These are phyloP conservation scores for Puccinia coronata DNA, from an alignment of 1,284 basidiomycete genomes.

Conservation along the genomic window DNA sequence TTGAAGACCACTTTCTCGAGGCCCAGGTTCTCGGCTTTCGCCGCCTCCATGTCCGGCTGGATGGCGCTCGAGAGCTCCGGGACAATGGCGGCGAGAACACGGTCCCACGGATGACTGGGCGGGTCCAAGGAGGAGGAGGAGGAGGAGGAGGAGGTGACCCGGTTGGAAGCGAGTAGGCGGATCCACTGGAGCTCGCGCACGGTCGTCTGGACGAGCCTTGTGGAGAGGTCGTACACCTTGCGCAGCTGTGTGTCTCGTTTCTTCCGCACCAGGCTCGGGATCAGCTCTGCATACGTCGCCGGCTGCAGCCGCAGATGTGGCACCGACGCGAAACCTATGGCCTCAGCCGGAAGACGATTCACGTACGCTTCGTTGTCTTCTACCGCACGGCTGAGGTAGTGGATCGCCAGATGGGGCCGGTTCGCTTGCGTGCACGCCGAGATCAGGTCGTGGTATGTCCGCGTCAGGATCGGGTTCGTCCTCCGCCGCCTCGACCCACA, in stretches of 20 bases:
- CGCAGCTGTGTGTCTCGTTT: constrained; percentile 41
- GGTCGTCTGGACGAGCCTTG: constrained; percentile 9
- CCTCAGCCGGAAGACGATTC: neutral
- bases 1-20: constrained; percentile 20
- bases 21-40: neutral
- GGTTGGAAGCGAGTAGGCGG: neutral
- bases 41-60: neutral
- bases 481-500: neutral
- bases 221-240: neutral
- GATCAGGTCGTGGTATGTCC: constrained; percentile 47
- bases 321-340: neutral
- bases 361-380: constrained; percentile 25
- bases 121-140: too few species aligned
- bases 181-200: constrained; percentile 24
- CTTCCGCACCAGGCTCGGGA: constrained; percentile 14
- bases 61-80: neutral
- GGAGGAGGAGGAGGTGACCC: too few species aligned
- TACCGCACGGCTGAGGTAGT: constrained; percentile 34
- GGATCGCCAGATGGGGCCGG: constrained; percentile 38
- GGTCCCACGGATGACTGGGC: neutral
- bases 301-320: constrained; percentile 42
- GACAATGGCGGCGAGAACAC: neutral
- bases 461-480: constrained; percentile 24
- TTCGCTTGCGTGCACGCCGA: constrained; percentile 7
- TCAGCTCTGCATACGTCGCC: constrained; percentile 31